These are phyloP conservation scores for Clitopilus passeckerianus DNA, from an alignment of 768 basidiomycete species.

Conservation along the genomic window DNA sequence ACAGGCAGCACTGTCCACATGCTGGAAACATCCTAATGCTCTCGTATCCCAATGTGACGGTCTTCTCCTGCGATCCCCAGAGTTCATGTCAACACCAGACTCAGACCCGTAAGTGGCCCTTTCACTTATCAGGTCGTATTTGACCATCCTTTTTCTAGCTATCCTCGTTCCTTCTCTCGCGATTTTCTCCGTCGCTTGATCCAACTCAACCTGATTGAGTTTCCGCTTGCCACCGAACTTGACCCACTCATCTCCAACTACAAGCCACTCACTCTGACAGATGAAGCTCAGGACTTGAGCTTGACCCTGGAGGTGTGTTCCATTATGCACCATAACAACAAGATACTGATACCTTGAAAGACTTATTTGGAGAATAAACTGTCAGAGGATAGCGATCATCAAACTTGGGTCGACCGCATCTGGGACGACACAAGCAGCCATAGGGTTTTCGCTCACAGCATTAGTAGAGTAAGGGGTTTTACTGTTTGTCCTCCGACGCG, in stretches of 20 bases:
- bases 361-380: constrained; percentile 56
- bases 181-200: constrained; percentile 56
- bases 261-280: constrained; percentile 39
- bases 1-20: constrained; percentile 30
- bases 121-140: neutral
- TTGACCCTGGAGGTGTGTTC: constrained; percentile 47
- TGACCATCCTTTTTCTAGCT: constrained; percentile 1
- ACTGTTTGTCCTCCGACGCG: neutral
- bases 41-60: constrained; percentile 52
- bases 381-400: constrained; percentile 40
- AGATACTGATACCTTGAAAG: constrained; percentile 22
- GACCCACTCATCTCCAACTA: constrained; percentile 50
- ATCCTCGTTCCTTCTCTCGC: constrained; percentile 31
- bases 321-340: neutral
- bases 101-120: constrained; percentile 19
- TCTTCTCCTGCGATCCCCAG: constrained; percentile 28
- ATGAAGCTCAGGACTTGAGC: constrained; percentile 60
- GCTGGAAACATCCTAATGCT: constrained; percentile 22
- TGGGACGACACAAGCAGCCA: constrained; percentile 57
- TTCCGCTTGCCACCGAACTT: constrained; percentile 41
- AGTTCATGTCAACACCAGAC: constrained; percentile 18
- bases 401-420: constrained; percentile 37
- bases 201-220: constrained; percentile 49
- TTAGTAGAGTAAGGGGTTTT: constrained; percentile 45
- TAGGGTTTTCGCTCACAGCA: constrained; percentile 47